These are phyloP conservation scores for Venturia effusa DNA, from an alignment of 2,329 filamentous ascomycete genomes.

Conservation along the genomic window DNA sequence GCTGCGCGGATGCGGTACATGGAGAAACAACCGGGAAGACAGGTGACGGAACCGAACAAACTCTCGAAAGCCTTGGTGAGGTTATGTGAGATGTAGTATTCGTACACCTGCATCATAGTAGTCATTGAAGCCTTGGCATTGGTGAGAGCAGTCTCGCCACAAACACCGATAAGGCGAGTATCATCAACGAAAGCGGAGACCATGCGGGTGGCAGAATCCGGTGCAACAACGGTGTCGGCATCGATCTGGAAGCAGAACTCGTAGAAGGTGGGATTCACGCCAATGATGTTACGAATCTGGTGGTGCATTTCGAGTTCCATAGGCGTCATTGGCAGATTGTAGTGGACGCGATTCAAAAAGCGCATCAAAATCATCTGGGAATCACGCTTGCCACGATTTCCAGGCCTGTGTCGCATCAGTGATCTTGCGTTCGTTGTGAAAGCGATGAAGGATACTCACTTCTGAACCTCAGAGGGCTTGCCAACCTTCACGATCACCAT, in stretches of 20 bases:
- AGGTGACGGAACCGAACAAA: conserved; percentile 93
- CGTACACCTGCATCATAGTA: conserved; percentile 99
- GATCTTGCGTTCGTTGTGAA: background rate
- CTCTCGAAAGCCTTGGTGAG: conserved; percentile 94
- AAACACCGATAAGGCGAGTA: conserved; percentile 84
- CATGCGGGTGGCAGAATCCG: conserved; percentile 84
- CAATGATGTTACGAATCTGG: conserved; percentile 96
- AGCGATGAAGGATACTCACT: conserved; percentile 19
- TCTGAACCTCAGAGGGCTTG: conserved; percentile 61
- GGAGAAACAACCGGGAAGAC: conserved; percentile 94
- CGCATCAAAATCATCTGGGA: conserved; percentile 98
- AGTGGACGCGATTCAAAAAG: conserved; percentile 97
- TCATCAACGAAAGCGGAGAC: conserved; percentile 85
- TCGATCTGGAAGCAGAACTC: conserved; percentile 96
- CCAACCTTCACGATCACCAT: conserved; percentile 94
- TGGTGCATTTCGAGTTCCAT: conserved; percentile 97
- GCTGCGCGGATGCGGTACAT: conserved; percentile 97
- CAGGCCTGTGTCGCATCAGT: conserved; percentile 41
- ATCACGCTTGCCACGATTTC: conserved; percentile 98
- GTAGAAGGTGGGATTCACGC: conserved; percentile 96
- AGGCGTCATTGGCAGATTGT: conserved; percentile 92
- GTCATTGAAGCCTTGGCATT: conserved; percentile 90
- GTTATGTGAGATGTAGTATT: conserved; percentile 99
- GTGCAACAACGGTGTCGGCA: conserved; percentile 87
- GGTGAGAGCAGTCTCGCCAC: conserved; percentile 85